Conservation (phyloP, 139 green algal species). For the Spirogloea muscicola region DNA sequence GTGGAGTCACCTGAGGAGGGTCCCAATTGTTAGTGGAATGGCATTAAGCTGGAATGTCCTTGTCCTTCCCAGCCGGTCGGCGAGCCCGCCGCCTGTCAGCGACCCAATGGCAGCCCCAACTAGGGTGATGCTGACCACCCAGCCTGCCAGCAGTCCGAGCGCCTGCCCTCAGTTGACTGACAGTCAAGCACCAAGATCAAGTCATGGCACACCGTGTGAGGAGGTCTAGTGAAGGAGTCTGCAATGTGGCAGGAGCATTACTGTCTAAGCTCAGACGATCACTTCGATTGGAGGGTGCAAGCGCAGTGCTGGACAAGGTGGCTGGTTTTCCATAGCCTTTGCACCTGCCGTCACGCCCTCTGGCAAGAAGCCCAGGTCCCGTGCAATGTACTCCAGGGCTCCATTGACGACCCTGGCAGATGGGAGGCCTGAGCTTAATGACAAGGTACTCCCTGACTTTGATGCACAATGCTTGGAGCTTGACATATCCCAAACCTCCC, state of each 20-base stretch:
- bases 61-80: constrained; percentile 13
- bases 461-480: too few relatives aligned
- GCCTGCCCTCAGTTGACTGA: not conserved
- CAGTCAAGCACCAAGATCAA: not conserved
- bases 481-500: not conserved
- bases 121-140: constrained; percentile 31
- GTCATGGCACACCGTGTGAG: not conserved
- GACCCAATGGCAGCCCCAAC: constrained; percentile 22
- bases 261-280: not conserved
- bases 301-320: not conserved
- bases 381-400: constrained; percentile 22
- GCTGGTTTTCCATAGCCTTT: not conserved
- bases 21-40: constrained; percentile 26
- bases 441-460: too few relatives aligned
- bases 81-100: constrained; percentile 9
- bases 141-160: constrained; percentile 19
- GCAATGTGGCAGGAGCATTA: not conserved
- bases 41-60: constrained; percentile 36
- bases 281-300: not conserved
- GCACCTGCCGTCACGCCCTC: not conserved
- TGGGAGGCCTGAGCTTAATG: not conserved
- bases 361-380: constrained; percentile 17
- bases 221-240: not conserved
- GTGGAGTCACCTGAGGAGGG: constrained; percentile 8
- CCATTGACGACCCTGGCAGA: constrained; percentile 41